Base-by-base conservation (phyloP, 2,329 filamentous ascomycete species). In the Whalleya microplaca region DNA sequence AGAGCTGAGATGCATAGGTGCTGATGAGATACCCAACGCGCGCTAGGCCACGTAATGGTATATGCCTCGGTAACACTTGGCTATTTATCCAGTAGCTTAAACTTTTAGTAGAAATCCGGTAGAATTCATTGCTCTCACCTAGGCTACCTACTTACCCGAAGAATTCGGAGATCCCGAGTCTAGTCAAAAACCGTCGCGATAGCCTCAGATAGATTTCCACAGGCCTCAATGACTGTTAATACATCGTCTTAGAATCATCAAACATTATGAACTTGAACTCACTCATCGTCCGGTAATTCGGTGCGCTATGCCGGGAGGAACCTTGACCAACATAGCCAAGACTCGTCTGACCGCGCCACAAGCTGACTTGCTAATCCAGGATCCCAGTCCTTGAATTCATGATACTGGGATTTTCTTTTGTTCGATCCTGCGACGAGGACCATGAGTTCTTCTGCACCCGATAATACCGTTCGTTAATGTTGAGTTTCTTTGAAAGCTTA, bases 211-310 rank as follows among this genome's bases (percentile, higher is more conserved):
- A 48, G 56, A 42, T 59, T 55, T 20, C 53, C 51, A 27, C 23
- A 20, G 16, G 37, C 41, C 9, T 45, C 46, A 53, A 44, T 47
- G 32, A 56, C 27, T 21, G 50, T 23, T 50, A 40, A 41, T 51
- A 16, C 27, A 52, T 59, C 45, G 45, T 51, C 45, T 41, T 62
- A 62, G 49, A 49, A 45, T 57, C 56, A 42, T 46, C 12, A 46
- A 42, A 20, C 45, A 55, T 49, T 29, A 21, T 44, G 27, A 32
- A 55, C 18, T 41, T 55, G n/a, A n/a, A 45, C 48, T 47, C 45
- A 32, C 41, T 16, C 37, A 52, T 54, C 51, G 40, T 8, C 60
- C 60, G 58, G 60, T 49, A 54, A 48, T 48, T 52, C 58, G 60
- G 57, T 29, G 54, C 60, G 60, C 48, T 12, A 52, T 42, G 51